Conservation (phyloP, 192 early-diverging fungal genomes). For the Dissophora ornata region DNA sequence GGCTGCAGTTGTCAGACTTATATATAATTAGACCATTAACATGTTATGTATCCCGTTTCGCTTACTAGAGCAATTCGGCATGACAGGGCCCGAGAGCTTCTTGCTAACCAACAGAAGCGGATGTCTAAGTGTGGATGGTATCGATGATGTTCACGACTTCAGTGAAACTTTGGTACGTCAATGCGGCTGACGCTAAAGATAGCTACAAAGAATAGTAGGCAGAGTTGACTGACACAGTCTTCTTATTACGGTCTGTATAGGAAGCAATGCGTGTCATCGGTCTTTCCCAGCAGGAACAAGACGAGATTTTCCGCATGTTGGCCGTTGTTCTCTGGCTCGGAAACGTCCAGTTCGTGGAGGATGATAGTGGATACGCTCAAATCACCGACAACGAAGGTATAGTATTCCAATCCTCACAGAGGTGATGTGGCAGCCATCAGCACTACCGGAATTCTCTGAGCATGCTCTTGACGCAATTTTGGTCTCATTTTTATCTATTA, state of each 20-base stretch:
- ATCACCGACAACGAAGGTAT: constrained; percentile 71
- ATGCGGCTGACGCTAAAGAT: not conserved
- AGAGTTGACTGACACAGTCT: no score
- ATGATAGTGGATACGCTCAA: constrained; percentile 76
- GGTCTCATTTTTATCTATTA: no score
- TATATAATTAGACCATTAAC: no score
- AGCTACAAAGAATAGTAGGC: no score
- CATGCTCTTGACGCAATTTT: no score
- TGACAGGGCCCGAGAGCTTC: constrained; percentile 84
- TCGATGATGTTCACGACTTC: constrained; percentile 91
- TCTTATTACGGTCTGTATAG: no score
- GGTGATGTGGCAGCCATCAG: no score
- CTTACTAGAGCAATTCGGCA: constrained; percentile 67
- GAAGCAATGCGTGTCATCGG: constrained; percentile 95
- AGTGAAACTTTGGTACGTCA: constrained; percentile 76
- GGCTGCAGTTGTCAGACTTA: no score
- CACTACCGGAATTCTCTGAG: no score
- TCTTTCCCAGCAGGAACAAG: constrained; percentile 81
- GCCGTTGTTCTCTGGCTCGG: constrained; percentile 97
- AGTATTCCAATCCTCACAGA: no score
- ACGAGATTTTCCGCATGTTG: constrained; percentile 90
- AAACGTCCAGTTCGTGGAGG: constrained; percentile 91
- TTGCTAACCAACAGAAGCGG: constrained; percentile 77
- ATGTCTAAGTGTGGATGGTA: constrained; percentile 90
- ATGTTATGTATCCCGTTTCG: constrained; percentile 4